Evolutionary conservation across 805 yeast genomes (phyloP).

Genomic region (Sugiyamaella marilandica): DNA sequence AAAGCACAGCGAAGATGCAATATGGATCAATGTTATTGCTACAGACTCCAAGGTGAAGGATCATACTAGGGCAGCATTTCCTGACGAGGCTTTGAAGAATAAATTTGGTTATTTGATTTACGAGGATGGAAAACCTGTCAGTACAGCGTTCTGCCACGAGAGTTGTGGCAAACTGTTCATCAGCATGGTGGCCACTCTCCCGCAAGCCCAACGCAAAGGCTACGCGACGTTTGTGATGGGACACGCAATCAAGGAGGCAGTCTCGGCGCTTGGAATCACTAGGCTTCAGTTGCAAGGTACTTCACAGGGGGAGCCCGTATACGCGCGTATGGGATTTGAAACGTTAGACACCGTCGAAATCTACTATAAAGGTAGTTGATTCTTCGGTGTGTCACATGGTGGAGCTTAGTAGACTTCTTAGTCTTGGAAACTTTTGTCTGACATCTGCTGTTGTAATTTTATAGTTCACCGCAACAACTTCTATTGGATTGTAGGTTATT

Average conservation of each 20-base stretch:
- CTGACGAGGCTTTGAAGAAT: not conserved
- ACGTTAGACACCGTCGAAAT: not conserved
- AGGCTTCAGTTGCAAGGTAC: not conserved
- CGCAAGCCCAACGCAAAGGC: not conserved
- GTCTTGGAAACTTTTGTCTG: too few species aligned
- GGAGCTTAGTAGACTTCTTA: too few species aligned
- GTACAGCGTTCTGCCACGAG: not conserved
- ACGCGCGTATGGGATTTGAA: not conserved
- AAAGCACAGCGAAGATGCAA: not conserved
- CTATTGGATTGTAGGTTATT: too few species aligned
- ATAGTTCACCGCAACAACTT: too few species aligned
- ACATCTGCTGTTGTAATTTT: too few species aligned
- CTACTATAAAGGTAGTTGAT: not conserved
- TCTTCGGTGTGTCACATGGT: not conserved
- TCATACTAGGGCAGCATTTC: not conserved
- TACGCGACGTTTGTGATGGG: not conserved
- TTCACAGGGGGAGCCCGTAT: not conserved
- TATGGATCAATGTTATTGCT: not conserved
- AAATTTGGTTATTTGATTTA: not conserved
- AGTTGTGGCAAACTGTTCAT: not conserved
- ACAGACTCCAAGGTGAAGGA: not conserved
- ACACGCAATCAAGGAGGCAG: not conserved
- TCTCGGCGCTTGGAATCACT: not conserved
- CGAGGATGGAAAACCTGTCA: not conserved
- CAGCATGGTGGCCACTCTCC: not conserved